phyloP scores from a whole-genome alignment of 2,329 filamentous ascomycete species.

The Penicillium sp. region DNA sequence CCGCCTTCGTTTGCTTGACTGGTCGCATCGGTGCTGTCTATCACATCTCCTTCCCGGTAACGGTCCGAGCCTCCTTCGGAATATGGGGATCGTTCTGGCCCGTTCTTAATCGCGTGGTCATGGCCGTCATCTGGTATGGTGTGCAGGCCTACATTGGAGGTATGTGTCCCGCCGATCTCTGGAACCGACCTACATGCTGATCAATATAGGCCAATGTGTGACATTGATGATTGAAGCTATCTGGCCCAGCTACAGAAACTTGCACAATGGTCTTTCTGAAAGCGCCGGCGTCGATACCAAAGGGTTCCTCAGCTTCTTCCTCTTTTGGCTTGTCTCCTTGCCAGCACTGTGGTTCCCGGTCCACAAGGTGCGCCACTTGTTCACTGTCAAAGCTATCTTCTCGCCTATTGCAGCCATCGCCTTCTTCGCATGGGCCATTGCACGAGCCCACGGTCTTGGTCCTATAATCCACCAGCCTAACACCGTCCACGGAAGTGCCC shows the following conservation, averaged over 20 bases:
- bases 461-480: conserved; percentile 76
- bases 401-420: conserved; percentile 82
- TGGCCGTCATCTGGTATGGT: conserved; percentile 87
- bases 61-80: conserved; percentile 77
- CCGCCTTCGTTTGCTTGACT: conserved; percentile 73
- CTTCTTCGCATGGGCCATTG: conserved; percentile 86
- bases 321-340: conserved; percentile 81
- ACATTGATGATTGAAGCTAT: conserved; percentile 88
- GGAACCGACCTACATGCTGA: conserved; percentile 2
- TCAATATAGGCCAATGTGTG: conserved; percentile 68
- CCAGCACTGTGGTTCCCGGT: conserved; percentile 90
- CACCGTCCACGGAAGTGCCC: conserved; percentile 65
- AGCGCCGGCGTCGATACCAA: conserved; percentile 73
- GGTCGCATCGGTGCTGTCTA: conserved; percentile 85
- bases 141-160: conserved; percentile 75
- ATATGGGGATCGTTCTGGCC: conserved; percentile 91
- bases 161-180: conserved; percentile 22
- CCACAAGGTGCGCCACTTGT: conserved; percentile 84
- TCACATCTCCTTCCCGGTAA: conserved; percentile 87
- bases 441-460: conserved; percentile 79
- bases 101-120: conserved; percentile 83
- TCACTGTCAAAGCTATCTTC: conserved; percentile 85
- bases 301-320: conserved; percentile 79
- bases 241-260: conserved; percentile 65
- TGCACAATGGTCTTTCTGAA: conserved; percentile 69